A percentile compares a stretch with the other conserved stretches of the same genome.
phyloP scores from a whole-genome alignment of 768 basidiomycete genomes.

The Rhizopogon vesiculosus region DNA sequence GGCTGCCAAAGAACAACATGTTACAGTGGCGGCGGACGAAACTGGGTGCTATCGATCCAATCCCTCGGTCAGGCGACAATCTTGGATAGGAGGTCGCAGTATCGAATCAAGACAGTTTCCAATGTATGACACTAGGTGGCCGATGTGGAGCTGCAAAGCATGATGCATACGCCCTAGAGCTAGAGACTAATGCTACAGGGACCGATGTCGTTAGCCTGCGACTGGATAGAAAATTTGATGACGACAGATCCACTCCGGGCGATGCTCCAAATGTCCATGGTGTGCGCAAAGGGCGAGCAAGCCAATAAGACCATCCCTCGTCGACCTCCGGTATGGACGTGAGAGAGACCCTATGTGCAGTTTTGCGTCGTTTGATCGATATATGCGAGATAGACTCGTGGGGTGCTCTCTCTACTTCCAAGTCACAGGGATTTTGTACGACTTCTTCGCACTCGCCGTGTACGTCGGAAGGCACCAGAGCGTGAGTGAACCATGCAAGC shows the following conservation, averaged over 20 bases:
- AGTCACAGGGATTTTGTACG: too few relatives aligned
- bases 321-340: not conserved
- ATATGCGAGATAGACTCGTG: not conserved
- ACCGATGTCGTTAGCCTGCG: not conserved
- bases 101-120: not conserved
- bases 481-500: not conserved
- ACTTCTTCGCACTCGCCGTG: not conserved
- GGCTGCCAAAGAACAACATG: too few relatives aligned
- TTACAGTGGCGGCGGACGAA: too few relatives aligned
- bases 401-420: too few relatives aligned
- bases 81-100: not conserved
- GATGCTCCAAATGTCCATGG: not conserved
- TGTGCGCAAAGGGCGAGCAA: slow-evolving; percentile 3
- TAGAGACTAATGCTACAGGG: not conserved
- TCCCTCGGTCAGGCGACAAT: too few relatives aligned
- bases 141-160: not conserved
- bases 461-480: not conserved
- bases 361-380: not conserved
- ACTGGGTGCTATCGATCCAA: too few relatives aligned
- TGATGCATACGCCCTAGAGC: not conserved
- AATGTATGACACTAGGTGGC: slow-evolving; percentile 4
- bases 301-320: not conserved
- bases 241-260: not conserved
- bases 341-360: not conserved
- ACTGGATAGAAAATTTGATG: not conserved